Percentiles rank a stretch among this genome's conserved stretches.
phyloP scores from a whole-genome alignment of 2,329 filamentous ascomycete species.

The Fusarium devonianum region DNA sequence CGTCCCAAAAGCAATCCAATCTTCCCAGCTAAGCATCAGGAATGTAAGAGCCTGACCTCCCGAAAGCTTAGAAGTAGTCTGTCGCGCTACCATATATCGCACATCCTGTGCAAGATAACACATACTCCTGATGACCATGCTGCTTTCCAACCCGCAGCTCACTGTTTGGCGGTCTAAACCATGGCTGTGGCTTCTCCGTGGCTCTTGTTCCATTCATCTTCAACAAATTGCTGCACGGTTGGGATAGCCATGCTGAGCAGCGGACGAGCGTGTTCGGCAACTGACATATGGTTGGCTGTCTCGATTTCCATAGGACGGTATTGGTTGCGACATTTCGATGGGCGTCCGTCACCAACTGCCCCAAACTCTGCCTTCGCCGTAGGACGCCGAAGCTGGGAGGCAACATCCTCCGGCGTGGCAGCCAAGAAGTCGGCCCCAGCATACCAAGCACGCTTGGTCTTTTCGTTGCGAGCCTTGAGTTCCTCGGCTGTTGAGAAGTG shows the following conservation, averaged over 20 bases:
- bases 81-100: constrained; percentile 13
- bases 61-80: constrained; percentile 23
- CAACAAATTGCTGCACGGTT: constrained; percentile 39
- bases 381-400: constrained; percentile 41
- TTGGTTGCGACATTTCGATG: constrained; percentile 32
- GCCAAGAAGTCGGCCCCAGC: constrained; percentile 47
- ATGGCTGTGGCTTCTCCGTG: background rate
- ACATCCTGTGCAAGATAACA: constrained; percentile 12
- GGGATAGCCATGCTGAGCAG: constrained; percentile 53
- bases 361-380: constrained; percentile 45
- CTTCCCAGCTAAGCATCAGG: constrained; percentile 22
- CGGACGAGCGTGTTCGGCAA: constrained; percentile 50
- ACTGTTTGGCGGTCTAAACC: constrained; percentile 15
- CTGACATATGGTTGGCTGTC: constrained; percentile 49
- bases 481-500: constrained; percentile 35
- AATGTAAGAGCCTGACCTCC: constrained; percentile 18
- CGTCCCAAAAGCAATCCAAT: constrained; percentile 39
- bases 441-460: constrained; percentile 50
- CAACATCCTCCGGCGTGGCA: constrained; percentile 43
- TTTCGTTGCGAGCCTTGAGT: constrained; percentile 37
- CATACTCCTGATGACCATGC: constrained; percentile 15
- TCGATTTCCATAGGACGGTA: constrained; percentile 46
- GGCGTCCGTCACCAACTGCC: constrained; percentile 49
- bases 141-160: constrained; percentile 30
- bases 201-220: constrained; percentile 23